These are phyloP conservation scores for Suillus tomentosus DNA, from an alignment of 768 basidiomycete species.

Conservation along the genomic window DNA sequence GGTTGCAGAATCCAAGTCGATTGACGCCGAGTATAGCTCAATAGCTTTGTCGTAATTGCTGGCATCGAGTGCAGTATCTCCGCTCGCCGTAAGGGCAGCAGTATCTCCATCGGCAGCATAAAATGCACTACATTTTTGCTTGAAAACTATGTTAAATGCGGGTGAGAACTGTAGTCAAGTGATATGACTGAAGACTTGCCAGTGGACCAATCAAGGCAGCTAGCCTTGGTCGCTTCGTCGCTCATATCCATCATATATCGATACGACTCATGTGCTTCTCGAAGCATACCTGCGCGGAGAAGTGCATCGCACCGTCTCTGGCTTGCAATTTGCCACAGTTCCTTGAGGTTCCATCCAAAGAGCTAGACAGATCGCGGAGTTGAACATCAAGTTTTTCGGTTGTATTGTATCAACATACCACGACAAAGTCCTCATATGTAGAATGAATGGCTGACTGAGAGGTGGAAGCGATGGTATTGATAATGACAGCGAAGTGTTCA, in stretches of 20 bases:
- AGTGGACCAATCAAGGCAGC: too few species aligned
- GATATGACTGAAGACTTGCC: too few species aligned
- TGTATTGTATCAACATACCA: not conserved
- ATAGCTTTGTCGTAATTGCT: too few species aligned
- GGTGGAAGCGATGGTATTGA: not conserved
- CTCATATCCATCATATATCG: not conserved
- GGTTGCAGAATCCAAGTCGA: too few species aligned
- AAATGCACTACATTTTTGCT: too few species aligned
- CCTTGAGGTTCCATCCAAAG: not conserved
- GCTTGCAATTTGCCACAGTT: not conserved
- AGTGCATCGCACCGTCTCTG: not conserved
- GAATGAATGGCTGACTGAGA: not conserved
- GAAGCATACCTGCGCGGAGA: not conserved
- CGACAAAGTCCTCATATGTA: not conserved
- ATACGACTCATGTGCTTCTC: not conserved
- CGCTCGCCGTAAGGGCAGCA: too few species aligned
- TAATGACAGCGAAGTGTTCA: not conserved
- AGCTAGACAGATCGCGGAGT: not conserved
- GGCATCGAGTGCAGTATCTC: too few species aligned
- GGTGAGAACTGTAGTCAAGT: too few species aligned
- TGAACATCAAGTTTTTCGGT: not conserved
- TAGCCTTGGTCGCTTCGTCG: too few species aligned
- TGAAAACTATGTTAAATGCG: too few species aligned
- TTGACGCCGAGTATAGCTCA: too few species aligned
- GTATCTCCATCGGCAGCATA: too few species aligned